Conservation (phyloP, 164 flowering plant species). For the Echeveria elegans region DNA sequence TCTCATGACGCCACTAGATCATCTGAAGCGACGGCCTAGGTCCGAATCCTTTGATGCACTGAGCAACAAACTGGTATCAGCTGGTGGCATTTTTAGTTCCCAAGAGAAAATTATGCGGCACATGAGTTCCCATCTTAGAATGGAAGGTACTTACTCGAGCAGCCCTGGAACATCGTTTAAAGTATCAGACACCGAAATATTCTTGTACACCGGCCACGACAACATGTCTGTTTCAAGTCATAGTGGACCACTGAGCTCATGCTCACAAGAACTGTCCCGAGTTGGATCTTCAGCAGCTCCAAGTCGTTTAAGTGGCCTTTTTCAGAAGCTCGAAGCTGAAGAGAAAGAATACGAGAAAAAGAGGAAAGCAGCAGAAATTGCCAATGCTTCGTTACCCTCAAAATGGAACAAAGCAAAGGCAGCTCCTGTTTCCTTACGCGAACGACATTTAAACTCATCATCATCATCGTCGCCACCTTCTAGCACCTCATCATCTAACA, state of each 20-base stretch:
- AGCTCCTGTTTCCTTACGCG: slow-evolving; percentile 58
- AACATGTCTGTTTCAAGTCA: slow-evolving; percentile 21
- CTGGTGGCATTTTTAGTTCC: slow-evolving; percentile 46
- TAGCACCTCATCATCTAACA: slow-evolving; percentile 36
- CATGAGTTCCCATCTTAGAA: slow-evolving; percentile 43
- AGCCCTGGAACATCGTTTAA: slow-evolving; percentile 60
- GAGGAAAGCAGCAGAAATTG: slow-evolving; percentile 22
- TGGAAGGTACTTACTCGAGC: slow-evolving; percentile 27
- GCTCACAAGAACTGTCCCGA: slow-evolving; percentile 20
- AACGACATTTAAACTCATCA: slow-evolving; percentile 39
- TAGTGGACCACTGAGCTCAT: slow-evolving; percentile 17
- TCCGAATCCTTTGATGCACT: slow-evolving; percentile 48
- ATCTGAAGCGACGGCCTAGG: slow-evolving; percentile 37
- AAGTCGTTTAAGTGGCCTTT: slow-evolving; percentile 42
- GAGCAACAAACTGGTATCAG: slow-evolving; percentile 42
- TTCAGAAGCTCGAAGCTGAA: slow-evolving; percentile 55
- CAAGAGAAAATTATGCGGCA: slow-evolving; percentile 33
- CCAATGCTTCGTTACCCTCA: slow-evolving; percentile 25
- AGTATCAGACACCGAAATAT: slow-evolving; percentile 43
- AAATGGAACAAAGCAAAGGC: slow-evolving; percentile 30
- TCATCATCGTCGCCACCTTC: slow-evolving; percentile 38
- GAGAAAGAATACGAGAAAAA: slow-evolving; percentile 23
- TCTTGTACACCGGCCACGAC: slow-evolving; percentile 38
- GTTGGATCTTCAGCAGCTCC: slow-evolving; percentile 32
- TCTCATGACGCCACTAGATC: slow-evolving; percentile 58